A percentile compares a stretch with the other conserved stretches of the same genome.
Evolutionary conservation across 805 yeast species (phyloP).

Genomic region (Ascoidea tarda): DNA sequence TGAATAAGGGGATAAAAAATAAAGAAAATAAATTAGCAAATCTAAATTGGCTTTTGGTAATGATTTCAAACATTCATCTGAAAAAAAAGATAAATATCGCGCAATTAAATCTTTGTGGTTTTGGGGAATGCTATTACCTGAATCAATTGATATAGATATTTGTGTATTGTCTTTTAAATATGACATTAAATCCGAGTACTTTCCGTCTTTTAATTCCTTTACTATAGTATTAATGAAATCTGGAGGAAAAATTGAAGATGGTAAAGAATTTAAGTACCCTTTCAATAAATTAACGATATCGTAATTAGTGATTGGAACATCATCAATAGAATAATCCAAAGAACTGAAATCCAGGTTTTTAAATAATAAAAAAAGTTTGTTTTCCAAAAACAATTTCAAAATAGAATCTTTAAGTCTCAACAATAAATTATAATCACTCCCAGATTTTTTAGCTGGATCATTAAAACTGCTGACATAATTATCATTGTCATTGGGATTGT

Average conservation of each 20-base stretch:
- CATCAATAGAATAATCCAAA: background rate
- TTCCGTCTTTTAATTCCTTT: constrained; percentile 2
- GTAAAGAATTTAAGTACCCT: constrained; percentile 73
- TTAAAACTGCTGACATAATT: background rate
- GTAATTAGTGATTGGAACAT: constrained; percentile 41
- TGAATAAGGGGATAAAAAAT: background rate
- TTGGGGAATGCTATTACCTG: background rate
- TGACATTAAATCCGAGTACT: background rate
- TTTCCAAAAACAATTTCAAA: too few relatives aligned
- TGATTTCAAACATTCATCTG: too few relatives aligned
- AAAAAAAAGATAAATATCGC: too few relatives aligned
- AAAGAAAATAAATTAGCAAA: too few relatives aligned
- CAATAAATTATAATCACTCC: too few relatives aligned
- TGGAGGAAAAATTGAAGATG: constrained; percentile 79
- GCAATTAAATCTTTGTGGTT: too few relatives aligned
- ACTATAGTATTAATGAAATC: constrained; percentile 13
- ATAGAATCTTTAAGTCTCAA: too few relatives aligned
- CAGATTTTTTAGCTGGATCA: background rate
- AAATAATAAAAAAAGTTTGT: too few relatives aligned
- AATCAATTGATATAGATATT: too few relatives aligned
- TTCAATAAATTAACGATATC: constrained; percentile 90
- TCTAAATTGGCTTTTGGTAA: background rate
- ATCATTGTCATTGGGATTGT: background rate
- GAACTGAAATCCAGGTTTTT: too few relatives aligned
- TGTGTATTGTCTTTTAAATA: background rate